These are phyloP conservation scores for Picea glauca DNA, from an alignment of 75 land plant genomes.

Conservation along the genomic window DNA sequence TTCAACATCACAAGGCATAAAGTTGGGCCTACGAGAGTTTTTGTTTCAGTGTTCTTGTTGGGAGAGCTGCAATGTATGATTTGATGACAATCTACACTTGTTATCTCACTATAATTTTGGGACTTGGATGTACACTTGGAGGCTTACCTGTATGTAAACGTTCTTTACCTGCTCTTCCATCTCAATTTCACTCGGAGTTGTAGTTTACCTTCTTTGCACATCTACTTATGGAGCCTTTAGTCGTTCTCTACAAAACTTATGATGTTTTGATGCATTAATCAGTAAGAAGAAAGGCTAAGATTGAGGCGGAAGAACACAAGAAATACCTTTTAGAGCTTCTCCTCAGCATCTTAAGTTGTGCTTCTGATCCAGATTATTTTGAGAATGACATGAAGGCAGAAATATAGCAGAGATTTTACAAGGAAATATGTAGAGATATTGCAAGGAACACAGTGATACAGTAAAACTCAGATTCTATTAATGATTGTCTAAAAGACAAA, in stretches of 20 bases:
- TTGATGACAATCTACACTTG: conserved; percentile 84
- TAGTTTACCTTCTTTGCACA: conserved; percentile 71
- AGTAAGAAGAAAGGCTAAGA: too few relatives aligned
- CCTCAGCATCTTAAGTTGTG: too few relatives aligned
- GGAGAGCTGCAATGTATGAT: conserved; percentile 93
- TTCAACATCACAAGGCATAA: conserved; percentile 35
- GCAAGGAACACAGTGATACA: too few relatives aligned
- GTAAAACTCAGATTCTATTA: too few relatives aligned
- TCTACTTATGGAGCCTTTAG: conserved; percentile 78
- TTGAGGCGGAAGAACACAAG: too few relatives aligned
- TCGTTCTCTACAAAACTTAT: conserved; percentile 59
- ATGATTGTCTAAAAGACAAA: too few relatives aligned
- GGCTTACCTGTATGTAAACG: conserved; percentile 50
- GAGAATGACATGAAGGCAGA: too few relatives aligned
- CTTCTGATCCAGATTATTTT: too few relatives aligned
- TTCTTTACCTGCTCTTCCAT: conserved; percentile 82
- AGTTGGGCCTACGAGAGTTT: conserved; percentile 83
- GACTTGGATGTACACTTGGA: conserved; percentile 71
- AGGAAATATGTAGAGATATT: too few relatives aligned
- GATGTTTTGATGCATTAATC: conserved; percentile 49
- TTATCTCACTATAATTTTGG: conserved; percentile 76
- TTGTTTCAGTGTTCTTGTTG: conserved; percentile 77
- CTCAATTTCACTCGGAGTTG: conserved; percentile 66
- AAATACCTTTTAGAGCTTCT: too few relatives aligned
- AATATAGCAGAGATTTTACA: too few relatives aligned